Percentiles rank a stretch among this genome's conserved stretches.
phyloP scores from a whole-genome alignment of 768 basidiomycete genomes.

The Lentinula edodes region DNA sequence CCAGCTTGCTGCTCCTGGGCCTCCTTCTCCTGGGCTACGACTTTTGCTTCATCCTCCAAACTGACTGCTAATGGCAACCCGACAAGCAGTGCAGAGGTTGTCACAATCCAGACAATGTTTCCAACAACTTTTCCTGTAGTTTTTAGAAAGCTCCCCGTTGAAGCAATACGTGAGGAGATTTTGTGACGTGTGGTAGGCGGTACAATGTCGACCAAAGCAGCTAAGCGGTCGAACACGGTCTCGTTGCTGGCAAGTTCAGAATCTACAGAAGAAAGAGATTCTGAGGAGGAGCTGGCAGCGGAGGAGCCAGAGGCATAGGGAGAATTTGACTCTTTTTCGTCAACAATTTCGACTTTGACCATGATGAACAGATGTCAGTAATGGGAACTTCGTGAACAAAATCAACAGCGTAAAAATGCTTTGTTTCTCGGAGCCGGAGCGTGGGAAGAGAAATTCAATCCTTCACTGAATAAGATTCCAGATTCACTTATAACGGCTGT shows the following conservation, averaged over 20 bases:
- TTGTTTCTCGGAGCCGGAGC: not conserved
- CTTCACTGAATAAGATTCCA: not conserved
- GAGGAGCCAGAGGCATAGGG: constrained; percentile 75
- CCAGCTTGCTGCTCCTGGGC: constrained; percentile 91
- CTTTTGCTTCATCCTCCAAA: constrained; percentile 94
- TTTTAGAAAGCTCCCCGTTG: constrained; percentile 60
- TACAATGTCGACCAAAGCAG: constrained; percentile 93
- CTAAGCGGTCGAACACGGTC: constrained; percentile 80
- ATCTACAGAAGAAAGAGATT: constrained; percentile 74
- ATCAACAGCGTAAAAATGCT: not conserved
- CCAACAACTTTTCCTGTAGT: constrained; percentile 70
- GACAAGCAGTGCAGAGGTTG: constrained; percentile 89
- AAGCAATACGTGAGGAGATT: constrained; percentile 56
- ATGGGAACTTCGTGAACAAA: not conserved
- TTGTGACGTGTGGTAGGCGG: constrained; percentile 83
- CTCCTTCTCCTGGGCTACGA: constrained; percentile 92
- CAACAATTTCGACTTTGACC: constrained; percentile 92
- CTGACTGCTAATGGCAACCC: constrained; percentile 90
- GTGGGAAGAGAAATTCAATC: not conserved
- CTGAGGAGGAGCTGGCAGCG: constrained; percentile 64
- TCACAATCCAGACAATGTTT: constrained; percentile 91
- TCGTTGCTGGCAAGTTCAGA: constrained; percentile 74
- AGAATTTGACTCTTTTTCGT: constrained; percentile 61
- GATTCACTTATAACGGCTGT: constrained; percentile 3
- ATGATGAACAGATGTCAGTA: constrained; percentile 34